phyloP scores from a whole-genome alignment of 257 asterid species.

The Primulina tabacum region DNA sequence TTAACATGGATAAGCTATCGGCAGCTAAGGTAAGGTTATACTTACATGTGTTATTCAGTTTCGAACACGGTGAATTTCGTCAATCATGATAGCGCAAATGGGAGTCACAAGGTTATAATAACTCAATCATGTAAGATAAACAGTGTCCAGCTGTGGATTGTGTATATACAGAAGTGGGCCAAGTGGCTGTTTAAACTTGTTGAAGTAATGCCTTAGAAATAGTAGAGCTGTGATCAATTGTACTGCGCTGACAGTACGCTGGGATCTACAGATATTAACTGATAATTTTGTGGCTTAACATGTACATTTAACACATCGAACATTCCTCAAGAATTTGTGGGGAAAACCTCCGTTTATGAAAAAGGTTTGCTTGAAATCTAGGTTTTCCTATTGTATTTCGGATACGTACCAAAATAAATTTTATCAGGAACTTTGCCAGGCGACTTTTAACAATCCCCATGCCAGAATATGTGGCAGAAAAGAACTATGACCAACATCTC shows the following conservation, averaged over 20 bases:
- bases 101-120: neutral
- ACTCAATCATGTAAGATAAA: neutral
- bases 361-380: too few species aligned
- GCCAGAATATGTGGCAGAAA: neutral
- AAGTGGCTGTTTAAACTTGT: neutral
- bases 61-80: neutral
- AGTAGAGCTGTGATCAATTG: neutral
- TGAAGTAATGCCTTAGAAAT: neutral
- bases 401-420: neutral
- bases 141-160: neutral
- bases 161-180: neutral
- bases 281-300: neutral
- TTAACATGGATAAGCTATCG: slow-evolving; percentile 76
- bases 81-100: neutral
- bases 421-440: neutral
- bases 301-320: neutral
- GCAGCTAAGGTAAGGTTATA: slow-evolving; percentile 63
- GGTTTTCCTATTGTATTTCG: neutral
- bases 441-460: neutral
- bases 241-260: neutral
- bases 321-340: neutral
- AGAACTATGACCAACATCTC: neutral
- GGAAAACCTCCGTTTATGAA: neutral
- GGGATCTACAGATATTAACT: neutral
- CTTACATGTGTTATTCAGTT: slow-evolving; percentile 18